phyloP scores from a whole-genome alignment of 2,329 filamentous ascomycete genomes.

The Aspergillus ustus region DNA sequence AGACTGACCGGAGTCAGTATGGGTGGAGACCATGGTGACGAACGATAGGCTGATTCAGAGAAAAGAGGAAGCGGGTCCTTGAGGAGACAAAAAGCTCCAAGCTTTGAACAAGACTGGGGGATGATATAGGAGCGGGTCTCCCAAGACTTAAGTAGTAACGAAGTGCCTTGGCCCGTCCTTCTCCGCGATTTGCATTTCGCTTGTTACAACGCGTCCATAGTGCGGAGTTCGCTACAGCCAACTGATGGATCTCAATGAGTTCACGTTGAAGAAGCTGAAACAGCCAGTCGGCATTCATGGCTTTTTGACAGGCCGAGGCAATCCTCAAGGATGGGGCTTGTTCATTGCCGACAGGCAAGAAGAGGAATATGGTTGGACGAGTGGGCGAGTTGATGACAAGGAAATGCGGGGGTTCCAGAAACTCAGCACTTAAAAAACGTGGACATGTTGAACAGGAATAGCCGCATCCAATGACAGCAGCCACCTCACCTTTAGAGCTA shows the following conservation, averaged over 20 bases:
- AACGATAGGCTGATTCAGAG: neutral
- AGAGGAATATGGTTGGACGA: constrained; percentile 13
- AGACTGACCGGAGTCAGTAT: constrained; percentile 23
- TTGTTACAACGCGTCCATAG: constrained; percentile 5
- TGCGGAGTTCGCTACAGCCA: constrained; percentile 2
- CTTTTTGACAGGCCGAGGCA: constrained; percentile 34
- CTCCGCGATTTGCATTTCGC: constrained; percentile 12
- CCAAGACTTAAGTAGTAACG: neutral
- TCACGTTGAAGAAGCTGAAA: constrained; percentile 20
- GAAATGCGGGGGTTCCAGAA: constrained; percentile 13
- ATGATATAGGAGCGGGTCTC: constrained; percentile 14
- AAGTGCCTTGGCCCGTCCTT: neutral
- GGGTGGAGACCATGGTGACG: constrained; percentile 7
- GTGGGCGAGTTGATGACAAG: constrained; percentile 8
- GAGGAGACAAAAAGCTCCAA: constrained; percentile 11
- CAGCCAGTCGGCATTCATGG: constrained; percentile 20
- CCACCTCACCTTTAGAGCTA: neutral
- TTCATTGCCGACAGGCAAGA: constrained; percentile 16
- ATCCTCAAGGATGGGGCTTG: constrained; percentile 11
- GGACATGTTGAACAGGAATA: constrained; percentile 1
- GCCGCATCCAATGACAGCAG: constrained; percentile 2
- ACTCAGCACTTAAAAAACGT: constrained; percentile 5
- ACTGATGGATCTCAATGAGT: constrained; percentile 11
- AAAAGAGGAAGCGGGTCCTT: neutral
- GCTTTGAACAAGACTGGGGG: constrained; percentile 14